Evolutionary conservation across 306 rosid genomes (phyloP).

Genomic region (Crataegus laevigata): DNA sequence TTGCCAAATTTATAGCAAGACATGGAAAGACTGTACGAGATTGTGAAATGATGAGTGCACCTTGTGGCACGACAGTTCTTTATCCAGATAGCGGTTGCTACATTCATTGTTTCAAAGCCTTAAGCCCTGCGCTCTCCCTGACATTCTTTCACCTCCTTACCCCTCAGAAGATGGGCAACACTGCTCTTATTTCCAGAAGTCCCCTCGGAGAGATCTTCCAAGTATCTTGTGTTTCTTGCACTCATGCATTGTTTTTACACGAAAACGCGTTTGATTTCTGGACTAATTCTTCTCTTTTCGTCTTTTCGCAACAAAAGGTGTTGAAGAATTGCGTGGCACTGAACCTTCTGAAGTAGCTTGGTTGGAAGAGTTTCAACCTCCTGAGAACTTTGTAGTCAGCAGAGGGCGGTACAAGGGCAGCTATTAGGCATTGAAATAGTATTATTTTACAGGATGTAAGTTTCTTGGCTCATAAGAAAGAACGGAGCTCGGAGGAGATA

Average conservation of each 20-base stretch:
- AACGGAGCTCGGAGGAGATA: neutral
- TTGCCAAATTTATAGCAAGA: constrained; percentile 45
- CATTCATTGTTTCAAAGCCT: constrained; percentile 74
- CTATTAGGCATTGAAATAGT: constrained; percentile 50
- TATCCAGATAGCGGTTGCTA: constrained; percentile 81
- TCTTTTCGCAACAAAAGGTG: neutral
- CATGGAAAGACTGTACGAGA: constrained; percentile 66
- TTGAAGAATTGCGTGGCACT: neutral
- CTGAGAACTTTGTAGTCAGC: constrained; percentile 65
- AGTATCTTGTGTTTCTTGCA: constrained; percentile 27
- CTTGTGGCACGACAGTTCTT: constrained; percentile 63
- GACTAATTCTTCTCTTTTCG: neutral
- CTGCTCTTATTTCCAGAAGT: constrained; percentile 70
- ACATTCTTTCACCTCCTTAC: constrained; percentile 80
- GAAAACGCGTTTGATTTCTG: neutral
- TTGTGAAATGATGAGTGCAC: constrained; percentile 68
- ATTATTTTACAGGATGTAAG: neutral
- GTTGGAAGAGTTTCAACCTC: constrained; percentile 79
- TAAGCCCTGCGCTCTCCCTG: constrained; percentile 74
- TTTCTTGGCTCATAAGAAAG: neutral
- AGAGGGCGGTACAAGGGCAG: constrained; percentile 78
- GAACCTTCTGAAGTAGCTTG: constrained; percentile 40
- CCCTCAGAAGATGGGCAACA: constrained; percentile 65
- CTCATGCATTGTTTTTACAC: neutral
- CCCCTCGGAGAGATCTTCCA: constrained; percentile 54